Percentiles rank a stretch among this genome's conserved stretches.
Conservation (phyloP, 1,284 basidiomycete species). For the Papiliotrema nemorosa region DNA sequence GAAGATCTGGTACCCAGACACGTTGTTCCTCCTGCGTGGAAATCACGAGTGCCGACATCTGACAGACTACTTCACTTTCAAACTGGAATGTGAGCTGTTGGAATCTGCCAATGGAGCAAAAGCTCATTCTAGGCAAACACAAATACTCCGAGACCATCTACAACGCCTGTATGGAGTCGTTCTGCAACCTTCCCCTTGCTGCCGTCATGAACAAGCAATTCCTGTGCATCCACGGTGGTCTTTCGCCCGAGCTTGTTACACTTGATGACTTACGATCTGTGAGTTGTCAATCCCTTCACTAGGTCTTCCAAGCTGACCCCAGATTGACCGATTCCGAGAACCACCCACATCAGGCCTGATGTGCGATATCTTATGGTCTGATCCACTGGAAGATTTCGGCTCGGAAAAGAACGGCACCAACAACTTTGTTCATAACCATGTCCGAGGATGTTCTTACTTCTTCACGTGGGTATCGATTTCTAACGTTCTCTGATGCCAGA, state of each 20-base stretch:
- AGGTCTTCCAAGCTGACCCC: conserved; percentile 6
- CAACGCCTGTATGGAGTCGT: conserved; percentile 88
- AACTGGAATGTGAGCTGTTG: conserved; percentile 72
- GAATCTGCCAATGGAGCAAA: not conserved
- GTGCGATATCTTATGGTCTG: conserved; percentile 94
- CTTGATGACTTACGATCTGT: conserved; percentile 82
- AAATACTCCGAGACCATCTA: conserved; percentile 89
- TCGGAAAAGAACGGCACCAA: conserved; percentile 80
- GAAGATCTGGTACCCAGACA: conserved; percentile 91
- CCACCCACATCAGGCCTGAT: conserved; percentile 90
- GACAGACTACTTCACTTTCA: conserved; percentile 97
- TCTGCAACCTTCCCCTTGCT: conserved; percentile 85
- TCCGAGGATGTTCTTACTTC: conserved; percentile 93
- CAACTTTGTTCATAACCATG: conserved; percentile 83
- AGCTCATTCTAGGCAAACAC: conserved; percentile 68
- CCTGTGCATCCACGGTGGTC: conserved; percentile 88
- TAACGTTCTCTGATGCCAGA: conserved; percentile 49
- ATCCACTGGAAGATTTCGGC: conserved; percentile 91
- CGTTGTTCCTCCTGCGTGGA: conserved; percentile 84
- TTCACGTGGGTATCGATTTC: conserved; percentile 66
- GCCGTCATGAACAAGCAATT: conserved; percentile 98
- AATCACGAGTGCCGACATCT: conserved; percentile 98
- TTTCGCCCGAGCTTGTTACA: conserved; percentile 85
- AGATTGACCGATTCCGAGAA: conserved; percentile 93
- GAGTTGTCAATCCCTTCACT: conserved; percentile 32